Evolutionary conservation across 1,139 yeast species (phyloP), one percentile per base, ranked within the genome.

Genomic region (Diutina neorugosa): DNA sequence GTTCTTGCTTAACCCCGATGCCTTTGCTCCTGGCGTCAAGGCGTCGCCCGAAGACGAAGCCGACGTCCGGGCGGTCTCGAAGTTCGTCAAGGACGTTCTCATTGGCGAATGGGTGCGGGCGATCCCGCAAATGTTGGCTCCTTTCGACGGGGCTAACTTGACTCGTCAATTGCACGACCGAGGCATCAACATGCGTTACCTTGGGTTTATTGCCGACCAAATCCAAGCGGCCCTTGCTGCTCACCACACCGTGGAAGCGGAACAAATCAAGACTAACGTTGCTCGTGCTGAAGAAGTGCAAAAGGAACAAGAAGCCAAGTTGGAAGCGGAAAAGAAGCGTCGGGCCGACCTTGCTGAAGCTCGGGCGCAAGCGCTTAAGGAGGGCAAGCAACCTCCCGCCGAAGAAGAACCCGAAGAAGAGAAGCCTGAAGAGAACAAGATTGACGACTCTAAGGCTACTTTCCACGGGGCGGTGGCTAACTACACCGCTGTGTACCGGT

Each of bases 121-220:
- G 23, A 73, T 93, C 56, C 76, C 80, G 19, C 71, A 73, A 52
- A 71, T 77, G 46, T 74, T 84, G 52, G 76, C 83, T 42, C 96
- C 96, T 51, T 74, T 87, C 57, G 96, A 89, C 63, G 96, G 98
- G 57, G 65, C 69, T 4, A 93, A 90, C 61, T 77, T 93, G 62
- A 72, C 89, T 34, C 72, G 75, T 46, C 66, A 77, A 54, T 69
- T 93, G 68, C 98, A 93, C 68, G 79, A 79, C 60, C 73, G 75
- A 53, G 98, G 98, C 74, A 84, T 93, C 64, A 91, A 89, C 66
- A 66, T 91, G 71, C 85, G 98, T 69, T 91, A 93, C 64, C 74
- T 93, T 62, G 97, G 97, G 57, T 69, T 67, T 53, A 64, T 84
- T 61, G 83, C 82, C 20, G 27, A 40, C 20, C 21, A 25, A 14